These are phyloP conservation scores for Fusarium sororula DNA, from an alignment of 2,329 filamentous ascomycete genomes.

Conservation along the genomic window DNA sequence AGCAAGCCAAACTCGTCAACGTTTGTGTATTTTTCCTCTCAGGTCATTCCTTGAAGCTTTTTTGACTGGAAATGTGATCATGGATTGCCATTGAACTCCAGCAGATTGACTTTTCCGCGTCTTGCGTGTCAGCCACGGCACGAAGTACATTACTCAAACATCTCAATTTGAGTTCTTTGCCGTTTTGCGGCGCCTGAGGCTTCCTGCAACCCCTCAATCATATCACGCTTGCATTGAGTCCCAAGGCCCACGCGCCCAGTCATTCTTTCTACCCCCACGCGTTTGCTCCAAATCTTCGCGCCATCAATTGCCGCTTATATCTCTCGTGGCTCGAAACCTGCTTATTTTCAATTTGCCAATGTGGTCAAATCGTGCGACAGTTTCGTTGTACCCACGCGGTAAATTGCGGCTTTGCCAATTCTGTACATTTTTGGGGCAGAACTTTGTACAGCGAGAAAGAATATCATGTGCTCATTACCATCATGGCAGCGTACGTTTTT, in stretches of 20 bases:
- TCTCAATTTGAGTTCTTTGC: not conserved
- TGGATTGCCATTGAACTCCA: fast-evolving
- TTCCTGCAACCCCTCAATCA: not conserved
- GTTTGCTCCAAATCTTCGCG: not conserved
- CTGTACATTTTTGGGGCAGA: not conserved
- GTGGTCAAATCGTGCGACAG: not conserved
- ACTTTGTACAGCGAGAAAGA: fast-evolving
- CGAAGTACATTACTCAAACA: not conserved
- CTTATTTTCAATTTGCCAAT: not conserved
- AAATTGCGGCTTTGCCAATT: not conserved
- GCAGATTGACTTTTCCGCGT: not conserved
- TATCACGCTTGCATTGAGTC: not conserved
- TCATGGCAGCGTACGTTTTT: not conserved
- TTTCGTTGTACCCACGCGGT: not conserved
- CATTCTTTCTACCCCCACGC: not conserved
- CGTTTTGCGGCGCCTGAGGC: not conserved
- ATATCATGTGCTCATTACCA: not conserved
- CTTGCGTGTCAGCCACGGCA: fast-evolving
- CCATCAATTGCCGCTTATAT: too few relatives aligned
- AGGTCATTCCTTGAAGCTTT: too few relatives aligned
- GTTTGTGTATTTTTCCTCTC: fast-evolving
- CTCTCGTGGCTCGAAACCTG: not conserved
- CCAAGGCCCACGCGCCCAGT: not conserved
- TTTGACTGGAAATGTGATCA: fast-evolving
- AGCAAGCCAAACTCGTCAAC: not conserved